Base-by-base conservation (phyloP, 495 filamentous ascomycete genomes). In the Aspergillus heteromorphus region DNA sequence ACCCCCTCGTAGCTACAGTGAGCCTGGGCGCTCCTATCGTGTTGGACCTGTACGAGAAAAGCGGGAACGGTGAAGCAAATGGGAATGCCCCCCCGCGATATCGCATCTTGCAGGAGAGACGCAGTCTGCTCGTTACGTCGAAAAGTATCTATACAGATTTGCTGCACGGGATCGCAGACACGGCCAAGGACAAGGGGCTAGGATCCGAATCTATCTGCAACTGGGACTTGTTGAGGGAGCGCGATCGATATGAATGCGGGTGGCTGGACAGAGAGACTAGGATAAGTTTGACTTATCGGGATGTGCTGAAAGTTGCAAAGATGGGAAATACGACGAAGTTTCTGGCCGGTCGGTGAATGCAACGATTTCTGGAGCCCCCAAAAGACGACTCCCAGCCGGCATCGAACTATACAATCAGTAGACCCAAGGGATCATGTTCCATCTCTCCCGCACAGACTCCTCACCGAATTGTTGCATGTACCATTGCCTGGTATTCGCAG, bases 201-300 rank as follows among this genome's bases (percentile, higher is more conserved):
- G 70, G 73, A n/a, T 65, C 73, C 23, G 65, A 79, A 14, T 85
- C 81, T 1, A 76, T 98, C 53, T 84, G 83, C 21, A 98, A 97
- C 66, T 98, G 95, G 95, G 64, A 71, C 29, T 71, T 95, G 19
- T 71, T 98, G 41, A 80, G 87, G 14, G 78, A 87, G 29, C 71
- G 73, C 16, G 72, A 76, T 13, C 52, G 40, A n/a, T 89, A 85
- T 64, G 57, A 61, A 30, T 65, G 66, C 19, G 91, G 89, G 2
- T 70, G 67, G 45, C 84, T 80, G 58, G 60, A 78, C 59, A 80
- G 93, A 48, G 68, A 73, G 58, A 88, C 81, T 3, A 81, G 93
- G 63, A 82, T 84, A 21, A 97, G 92, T 68, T 74, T 97, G 58
- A 98, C 93, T 8, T 97, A 90, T 77, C 81, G 95, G 50, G 93